phyloP scores from a whole-genome alignment of 768 basidiomycete genomes.

The Sistotremastrum niveocremeum region DNA sequence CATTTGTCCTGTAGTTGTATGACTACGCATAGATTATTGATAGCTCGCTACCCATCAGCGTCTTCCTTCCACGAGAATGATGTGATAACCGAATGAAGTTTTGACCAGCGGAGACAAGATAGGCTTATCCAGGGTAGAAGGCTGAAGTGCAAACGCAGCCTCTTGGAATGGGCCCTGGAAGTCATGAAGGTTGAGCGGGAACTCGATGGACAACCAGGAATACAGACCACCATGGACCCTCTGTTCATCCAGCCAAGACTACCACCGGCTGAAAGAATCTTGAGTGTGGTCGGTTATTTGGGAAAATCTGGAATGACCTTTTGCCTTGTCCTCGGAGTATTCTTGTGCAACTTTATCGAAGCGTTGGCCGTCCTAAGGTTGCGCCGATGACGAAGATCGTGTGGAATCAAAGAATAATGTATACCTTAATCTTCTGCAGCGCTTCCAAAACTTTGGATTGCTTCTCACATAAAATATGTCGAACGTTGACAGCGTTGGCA shows the following conservation, averaged over 20 bases:
- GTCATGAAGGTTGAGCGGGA: background rate
- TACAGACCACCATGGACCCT: constrained; percentile 68
- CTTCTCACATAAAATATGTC: constrained; percentile 83
- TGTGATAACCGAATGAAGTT: constrained; percentile 76
- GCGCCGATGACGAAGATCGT: background rate
- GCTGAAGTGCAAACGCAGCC: constrained; percentile 69
- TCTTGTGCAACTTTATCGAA: constrained; percentile 87
- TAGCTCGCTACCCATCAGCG: constrained; percentile 21
- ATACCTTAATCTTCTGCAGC: constrained; percentile 63
- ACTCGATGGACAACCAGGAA: background rate
- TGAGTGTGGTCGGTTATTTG: background rate
- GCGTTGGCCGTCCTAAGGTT: constrained; percentile 51
- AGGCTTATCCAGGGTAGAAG: constrained; percentile 74
- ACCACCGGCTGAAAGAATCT: constrained; percentile 46
- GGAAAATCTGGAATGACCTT: constrained; percentile 31
- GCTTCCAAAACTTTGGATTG: constrained; percentile 71
- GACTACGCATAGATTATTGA: too few species aligned
- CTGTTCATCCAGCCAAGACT: constrained; percentile 79
- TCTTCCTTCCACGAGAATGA: constrained; percentile 85
- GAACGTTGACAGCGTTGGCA: constrained; percentile 72
- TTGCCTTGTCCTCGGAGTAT: constrained; percentile 86
- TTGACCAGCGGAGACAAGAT: constrained; percentile 60
- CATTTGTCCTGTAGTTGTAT: too few species aligned
- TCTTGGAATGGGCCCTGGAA: constrained; percentile 64
- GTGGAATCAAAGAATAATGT: background rate